Evolutionary conservation across 805 yeast species (phyloP), one percentile per base, ranked within the genome.

Genomic region (Hagleromyces aurorensis): DNA sequence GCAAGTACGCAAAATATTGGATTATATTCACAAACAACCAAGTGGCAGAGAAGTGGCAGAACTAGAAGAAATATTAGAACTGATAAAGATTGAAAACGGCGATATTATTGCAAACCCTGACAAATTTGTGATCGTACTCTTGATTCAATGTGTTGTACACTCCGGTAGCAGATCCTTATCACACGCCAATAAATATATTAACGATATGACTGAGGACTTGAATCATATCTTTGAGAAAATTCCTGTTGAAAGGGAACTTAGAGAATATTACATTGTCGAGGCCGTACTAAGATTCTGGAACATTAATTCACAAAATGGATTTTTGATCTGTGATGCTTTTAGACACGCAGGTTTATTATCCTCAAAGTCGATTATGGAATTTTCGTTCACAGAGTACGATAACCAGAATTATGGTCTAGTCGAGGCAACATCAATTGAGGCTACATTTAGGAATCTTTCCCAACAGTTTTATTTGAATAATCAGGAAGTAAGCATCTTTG

Each of bases 121-220:
- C 15, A 56, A 59, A 43, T 65, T 78, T 32, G 52, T 78, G 20
- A 62, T 81, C 11, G 71, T 78, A 16, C 58, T 82, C 10, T 56
- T 85, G 9, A 67, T 78, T 45, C 89, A 83, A 47, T 65, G 79
- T 0, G 67, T 84, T 29, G 80, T 89, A 25, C 77, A 77, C 43
- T 77, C 85, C 34, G 96, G 97, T 9, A 78, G 85, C 26, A 70
- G 96, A 50, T 87, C 96, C 0, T 68, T 87, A 23, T 83, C 89
- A 0, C 86, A 80, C 46, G 76, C 78, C 21, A 72, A 70, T 37
- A 72, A 70, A 23, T 72, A 71, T 59, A 61, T 76, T 25, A 57
- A 52, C 19, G 64, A 63, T 22, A 48, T 67, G 5, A 44, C 47
- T 13, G 57, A 52, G 9, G 56, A 62, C 10, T 44, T 75, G 23